phyloP scores from a whole-genome alignment of 2,329 filamentous ascomycete genomes.

The Arthrinium puccinioides region DNA sequence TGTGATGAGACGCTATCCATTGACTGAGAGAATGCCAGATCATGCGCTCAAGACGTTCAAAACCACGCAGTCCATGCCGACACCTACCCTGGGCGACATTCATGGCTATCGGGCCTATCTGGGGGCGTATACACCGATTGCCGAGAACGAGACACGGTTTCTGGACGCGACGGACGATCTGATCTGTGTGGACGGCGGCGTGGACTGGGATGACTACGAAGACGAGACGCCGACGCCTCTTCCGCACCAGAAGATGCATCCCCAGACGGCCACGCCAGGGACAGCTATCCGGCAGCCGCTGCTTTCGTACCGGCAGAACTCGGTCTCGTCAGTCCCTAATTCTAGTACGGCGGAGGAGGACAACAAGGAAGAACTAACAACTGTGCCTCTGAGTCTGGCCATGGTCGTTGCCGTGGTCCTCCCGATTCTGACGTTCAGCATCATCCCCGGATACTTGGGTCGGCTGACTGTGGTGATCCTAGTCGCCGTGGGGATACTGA shows the following conservation, averaged over 20 bases:
- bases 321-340: background rate
- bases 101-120: slow-evolving; percentile 47
- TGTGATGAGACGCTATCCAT: no score
- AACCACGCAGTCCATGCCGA: slow-evolving; percentile 39
- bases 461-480: slow-evolving; percentile 3
- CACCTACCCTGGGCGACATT: slow-evolving; percentile 44
- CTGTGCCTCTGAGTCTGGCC: slow-evolving; percentile 30
- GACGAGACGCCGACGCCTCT: no score
- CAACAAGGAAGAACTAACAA: background rate
- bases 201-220: slow-evolving; percentile 11
- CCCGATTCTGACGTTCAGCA: slow-evolving; percentile 50
- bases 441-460: slow-evolving; percentile 35
- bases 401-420: slow-evolving; percentile 45
- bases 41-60: slow-evolving; percentile 53
- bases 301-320: slow-evolving; percentile 4
- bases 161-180: slow-evolving; percentile 49
- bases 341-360: background rate
- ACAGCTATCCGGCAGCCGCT: slow-evolving; percentile 8
- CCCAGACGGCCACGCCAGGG: no score
- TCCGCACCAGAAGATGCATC: no score
- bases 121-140: slow-evolving; percentile 44
- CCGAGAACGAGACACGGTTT: slow-evolving; percentile 52
- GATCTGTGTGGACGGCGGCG: slow-evolving; percentile 26
- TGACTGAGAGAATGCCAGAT: slow-evolving; percentile 36
- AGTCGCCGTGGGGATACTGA: slow-evolving; percentile 13